Evolutionary conservation across 2,329 filamentous ascomycete genomes (phyloP), one percentile per base, ranked within the genome.

Genomic region (Fusarium tricinctum): DNA sequence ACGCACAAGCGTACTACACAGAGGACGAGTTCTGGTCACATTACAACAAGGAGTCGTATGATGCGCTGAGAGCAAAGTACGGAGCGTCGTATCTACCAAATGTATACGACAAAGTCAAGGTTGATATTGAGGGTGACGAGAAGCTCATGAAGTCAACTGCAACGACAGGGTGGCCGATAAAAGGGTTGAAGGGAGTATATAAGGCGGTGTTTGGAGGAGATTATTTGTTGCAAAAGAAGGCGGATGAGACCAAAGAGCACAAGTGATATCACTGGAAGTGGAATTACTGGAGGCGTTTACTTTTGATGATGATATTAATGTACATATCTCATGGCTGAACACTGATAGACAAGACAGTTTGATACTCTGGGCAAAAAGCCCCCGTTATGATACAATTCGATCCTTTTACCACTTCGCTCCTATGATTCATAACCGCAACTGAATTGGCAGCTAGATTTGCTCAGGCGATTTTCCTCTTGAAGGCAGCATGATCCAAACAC

Each of bases 61-160:
- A 91, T 44, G 76, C 73, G 4, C 77, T 92, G 52, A 79, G 90
- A 19, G 75, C 77, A 23, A 87, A 85, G 72, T 92, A 91, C 72
- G 78, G 81, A 6, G 90, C 90, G 0, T 79, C 79, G 2, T 84
- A 86, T 47, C 73, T 92, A 64, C 89, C 88, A 1, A 88, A 81
- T 30, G 88, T 92, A 3, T 91, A 88, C 63, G 88, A 92, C 69
- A 92, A 92, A 78, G 88, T 91, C 23, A 86, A 84, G 70, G 85
- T 86, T 1, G 81, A 82, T 38, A 75, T 81, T 5, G 77, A 79
- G 2, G 76, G 80, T 33, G 74, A 75, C 33, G 71, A 68, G 12
- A 75, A 72, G 15, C 75, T 68, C 38, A 72, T 76, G 64, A 69
- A 63, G 3, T 74, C 75, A n/a, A 78, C 79, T 35, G 75, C 81